Conservation (phyloP, 176 grass and related monocot species). For the Eleusine coracana region DNA sequence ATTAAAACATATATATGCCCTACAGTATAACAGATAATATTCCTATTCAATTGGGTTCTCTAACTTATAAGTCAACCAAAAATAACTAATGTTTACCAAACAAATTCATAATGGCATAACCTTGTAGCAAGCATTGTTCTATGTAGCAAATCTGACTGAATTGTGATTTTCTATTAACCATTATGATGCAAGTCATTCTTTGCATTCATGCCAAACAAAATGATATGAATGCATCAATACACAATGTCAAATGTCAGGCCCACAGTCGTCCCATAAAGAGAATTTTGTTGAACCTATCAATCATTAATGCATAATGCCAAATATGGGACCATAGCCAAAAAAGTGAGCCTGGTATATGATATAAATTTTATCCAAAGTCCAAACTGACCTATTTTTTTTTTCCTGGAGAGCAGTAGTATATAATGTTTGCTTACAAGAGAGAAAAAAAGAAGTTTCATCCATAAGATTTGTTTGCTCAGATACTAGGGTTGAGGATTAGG, state of each 20-base stretch:
- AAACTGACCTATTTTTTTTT: slow-evolving; percentile 21
- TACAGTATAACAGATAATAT: background rate
- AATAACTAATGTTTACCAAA: background rate
- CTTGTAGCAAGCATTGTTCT: slow-evolving; percentile 1
- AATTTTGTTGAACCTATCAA: slow-evolving; percentile 22
- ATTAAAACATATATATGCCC: background rate
- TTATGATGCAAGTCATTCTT: background rate
- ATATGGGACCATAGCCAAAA: background rate
- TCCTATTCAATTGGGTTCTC: background rate
- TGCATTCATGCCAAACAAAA: slow-evolving; percentile 12
- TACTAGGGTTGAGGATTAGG: background rate
- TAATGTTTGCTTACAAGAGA: background rate
- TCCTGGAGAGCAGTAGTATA: background rate
- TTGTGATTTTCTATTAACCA: background rate
- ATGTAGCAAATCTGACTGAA: slow-evolving; percentile 3
- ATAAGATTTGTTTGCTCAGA: background rate
- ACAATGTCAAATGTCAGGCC: slow-evolving; percentile 24
- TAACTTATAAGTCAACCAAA: background rate
- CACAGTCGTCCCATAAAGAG: background rate
- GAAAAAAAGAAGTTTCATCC: background rate
- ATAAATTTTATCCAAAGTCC: background rate
- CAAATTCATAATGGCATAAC: background rate
- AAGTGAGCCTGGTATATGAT: slow-evolving; percentile 15
- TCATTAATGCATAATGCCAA: slow-evolving; percentile 26
- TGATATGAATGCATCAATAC: slow-evolving; percentile 11